Evolutionary conservation across 345 rosid species (phyloP), one percentile per base, ranked within the genome.

Genomic region (Brassica juncea): DNA sequence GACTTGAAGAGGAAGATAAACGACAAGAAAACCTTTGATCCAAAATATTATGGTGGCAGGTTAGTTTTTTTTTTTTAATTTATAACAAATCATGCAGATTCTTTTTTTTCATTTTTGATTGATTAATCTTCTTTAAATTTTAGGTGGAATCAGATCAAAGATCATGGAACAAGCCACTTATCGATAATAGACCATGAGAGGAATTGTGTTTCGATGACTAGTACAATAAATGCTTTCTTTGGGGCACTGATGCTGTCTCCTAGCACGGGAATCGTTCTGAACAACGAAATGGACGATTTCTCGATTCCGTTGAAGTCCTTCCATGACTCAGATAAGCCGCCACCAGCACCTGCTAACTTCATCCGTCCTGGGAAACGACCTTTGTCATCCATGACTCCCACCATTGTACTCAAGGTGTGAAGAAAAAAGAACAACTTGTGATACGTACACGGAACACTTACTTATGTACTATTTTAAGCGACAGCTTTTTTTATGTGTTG

Each of bases 201-300:
- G 52, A 91, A 89, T 60, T 90, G 87, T 11, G 89, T 89, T 32
- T 81, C 93, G 8, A 86, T 89, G 85, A 91, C 96, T 14, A 84
- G 2, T 42, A 89, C 95, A 1, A 82, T 89, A 55, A 91, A 89
- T 34, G 15, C 62, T 52, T 87, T 80, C 81, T 90, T 90, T 77
- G 92, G 95, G 3, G 75, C 91, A 28, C 6, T 65, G 42, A 31
- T 86, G 15, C 30, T 91, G 54, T 89, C 93, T 28, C 86, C 85
- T 1, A 84, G 84, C 32, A 88, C 93, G 0, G 93, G 96, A 27
- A 86, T 89, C 0, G 79, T 91, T 61, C 76, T 89, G 5, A 88
- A 91, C 84, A 89, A 91, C 19, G 87, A 91, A 79, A 91, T 91
- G 96, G 90, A 85, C 14, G 91, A 88, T 72, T 91, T 89, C 83